Evolutionary conservation across 2,329 filamentous ascomycete genomes (phyloP), one percentile per base, ranked within the genome.

Genomic region (Botrytis deweyae): DNA sequence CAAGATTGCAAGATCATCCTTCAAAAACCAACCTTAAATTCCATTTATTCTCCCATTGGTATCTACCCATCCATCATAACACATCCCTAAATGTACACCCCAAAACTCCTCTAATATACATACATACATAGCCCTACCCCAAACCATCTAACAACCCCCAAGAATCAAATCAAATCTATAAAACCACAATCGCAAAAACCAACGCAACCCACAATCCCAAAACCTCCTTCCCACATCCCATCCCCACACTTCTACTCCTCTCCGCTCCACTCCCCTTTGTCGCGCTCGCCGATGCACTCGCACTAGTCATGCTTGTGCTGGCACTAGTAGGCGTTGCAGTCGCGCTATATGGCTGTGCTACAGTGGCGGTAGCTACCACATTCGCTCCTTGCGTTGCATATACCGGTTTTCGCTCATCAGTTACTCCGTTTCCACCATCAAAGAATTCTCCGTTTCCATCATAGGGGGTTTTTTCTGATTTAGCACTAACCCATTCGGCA

Each of bases 221-320:
- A 52, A 52, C 71, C 58, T 79, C 74, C 55, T 81, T 90, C 38
- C 76, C 76, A n/a, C 79, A 81, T 22, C 88, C 90, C 74, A 82
- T 93, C 75, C 86, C 87, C 0, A 85, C 98, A 1, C 91, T 98
- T 80, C 85, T 97, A 64, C 89, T 89, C 0, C 91, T 91, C 82
- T 98, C 98, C 94, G 86, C 97, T 4, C 96, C 96, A 0, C 87
- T 98, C 20, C 86, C 98, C 46, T 85, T 98, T 0, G 88, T 98
- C 9, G 98, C 97, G 80, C 94, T 94, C 0, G 86, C 98, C 1
- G 80, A 86, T 1, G 83, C 88, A 49, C 64, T 20, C 91, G 92
- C 1, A 95, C 95, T 0, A 98, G 98, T 81, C 83, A 85, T 46
- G 88, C 93, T 77, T 91, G 46, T 98, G 98, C 82, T 98, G 98